Percentiles rank a stretch among this genome's conserved stretches.
Evolutionary conservation across 108 stramenopile species (phyloP).

Genomic region (Nitzschia putrida): DNA sequence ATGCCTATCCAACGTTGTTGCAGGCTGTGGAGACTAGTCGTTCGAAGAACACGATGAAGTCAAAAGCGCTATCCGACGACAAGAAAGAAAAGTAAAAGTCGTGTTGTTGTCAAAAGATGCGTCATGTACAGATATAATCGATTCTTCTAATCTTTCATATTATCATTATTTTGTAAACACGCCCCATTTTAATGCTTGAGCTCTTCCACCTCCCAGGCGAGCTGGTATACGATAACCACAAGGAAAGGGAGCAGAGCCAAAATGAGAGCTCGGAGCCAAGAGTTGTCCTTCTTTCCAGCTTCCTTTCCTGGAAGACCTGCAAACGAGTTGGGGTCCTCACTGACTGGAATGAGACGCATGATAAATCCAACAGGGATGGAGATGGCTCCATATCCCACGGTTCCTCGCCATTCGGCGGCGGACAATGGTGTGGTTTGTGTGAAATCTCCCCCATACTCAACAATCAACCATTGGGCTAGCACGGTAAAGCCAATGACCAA

Average conservation of each 20-base stretch:
- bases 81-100: too few species aligned
- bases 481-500: constrained; percentile 82
- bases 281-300: constrained; percentile 28
- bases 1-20: constrained; percentile 52
- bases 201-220: constrained; percentile 58
- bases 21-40: background rate
- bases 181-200: constrained; percentile 34
- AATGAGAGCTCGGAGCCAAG: constrained; percentile 31
- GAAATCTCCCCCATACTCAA: constrained; percentile 88
- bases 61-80: too few species aligned
- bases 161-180: too few species aligned
- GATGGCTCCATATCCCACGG: constrained; percentile 57
- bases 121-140: too few species aligned
- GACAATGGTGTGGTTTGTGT: constrained; percentile 61
- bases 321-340: constrained; percentile 66
- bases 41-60: too few species aligned
- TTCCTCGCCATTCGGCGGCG: constrained; percentile 65
- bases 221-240: constrained; percentile 54
- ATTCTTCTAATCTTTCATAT: too few species aligned
- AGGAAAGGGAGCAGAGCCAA: constrained; percentile 48
- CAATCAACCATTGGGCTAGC: constrained; percentile 81
- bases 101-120: too few species aligned
- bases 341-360: constrained; percentile 69
- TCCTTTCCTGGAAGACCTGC: constrained; percentile 50
- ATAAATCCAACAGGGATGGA: constrained; percentile 75